Base-by-base conservation (phyloP, 768 basidiomycete species). In the Kwoniella heveanensis region DNA sequence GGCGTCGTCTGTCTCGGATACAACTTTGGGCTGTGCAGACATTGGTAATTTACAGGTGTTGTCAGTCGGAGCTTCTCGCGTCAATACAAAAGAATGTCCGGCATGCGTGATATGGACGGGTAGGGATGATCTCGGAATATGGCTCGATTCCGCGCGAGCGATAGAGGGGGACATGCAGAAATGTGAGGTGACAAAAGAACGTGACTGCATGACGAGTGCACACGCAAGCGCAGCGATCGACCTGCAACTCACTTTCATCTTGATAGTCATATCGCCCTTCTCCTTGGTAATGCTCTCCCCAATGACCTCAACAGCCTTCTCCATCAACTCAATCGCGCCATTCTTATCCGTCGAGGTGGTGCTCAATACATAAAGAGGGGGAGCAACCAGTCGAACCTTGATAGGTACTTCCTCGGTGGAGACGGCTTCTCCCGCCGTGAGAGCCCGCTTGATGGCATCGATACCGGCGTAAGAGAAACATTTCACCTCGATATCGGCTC, bases 291-390 rank as follows among this genome's bases (percentile, higher is more conserved):
- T 95, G 13, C 88, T 87, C 66, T 81, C 82, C 64, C 91, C 91
- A 65, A 99, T 98, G 9, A 87, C 84, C 75, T 94, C 92, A 63
- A 98, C 92, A 0, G 95, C 93, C 57, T 90, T 87, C 77, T 98
- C 96, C 57, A 99, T 86, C 36, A 90, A 85, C 64, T 98, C 96
- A 7, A 97, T 90, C 32, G 53, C 95, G 90, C 44, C 89, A 89
- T 71, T 86, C 86, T 98, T 99, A 81, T 99, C 96, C 6, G 95
- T 98, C 13, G 92, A 90, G 68, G 97, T 98, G 27, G 92, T 94
- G 69, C 90, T 92, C 56, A 99, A 83, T 25, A 99, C 95, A 71
- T 98, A 99, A 39, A 99, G 79, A 26, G 95, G 95, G 8, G 96
- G 96, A 0, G 95, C 95, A 47, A 98, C 94, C 24, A 99, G 84